Base-by-base conservation (phyloP, 106 monocot genomes). In the Allium fistulosum region DNA sequence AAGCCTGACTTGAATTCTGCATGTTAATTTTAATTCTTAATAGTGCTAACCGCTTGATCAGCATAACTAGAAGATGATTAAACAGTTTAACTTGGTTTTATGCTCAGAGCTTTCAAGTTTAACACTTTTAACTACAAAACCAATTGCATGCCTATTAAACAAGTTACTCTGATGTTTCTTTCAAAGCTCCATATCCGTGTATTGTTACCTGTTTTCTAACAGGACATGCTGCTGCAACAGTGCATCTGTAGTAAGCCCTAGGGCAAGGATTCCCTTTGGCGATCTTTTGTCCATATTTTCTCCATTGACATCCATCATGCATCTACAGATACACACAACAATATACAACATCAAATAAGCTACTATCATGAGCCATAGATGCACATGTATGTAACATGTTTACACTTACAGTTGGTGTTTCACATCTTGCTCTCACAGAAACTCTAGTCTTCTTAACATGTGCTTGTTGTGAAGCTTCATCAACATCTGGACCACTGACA, bases 221-320 rank as follows among this genome's bases (percentile, higher is more conserved):
- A 0, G 96, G 96, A 55, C 96, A 91, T 11, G 77, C 79, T 7
- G 86, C 78, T 64, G 91, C 91, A 74, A 92, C 86, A 1, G 95
- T 91, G 78, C 95, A 96, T 17, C 96, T 80, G 59, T 96, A 88
- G 69, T 96, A 96, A 51, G 96, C 91, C 57, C 91, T 53, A 3
- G 91, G 91, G 76, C 96, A 92, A 60, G 96, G 96, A 67, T 96
- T 96, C 59, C 96, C 96, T 59, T 92, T 96, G 0, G 96, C 80
- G 57, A 92, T 86, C 78, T 96, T 96, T 73, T 96, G 95, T 4
- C 95, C 95, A 69, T 96, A 88, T 49, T 96, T 96, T 60, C 91
- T 86, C 96, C 96, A 96, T 45, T 92, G 96, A 61, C 91, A 92
- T 59, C 96, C 91, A 79, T 96, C 96, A 72, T 74, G 84, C 92